Evolutionary conservation across 1,284 basidiomycete genomes (phyloP), one percentile per base, ranked within the genome.

Genomic region (Irpex sp.): DNA sequence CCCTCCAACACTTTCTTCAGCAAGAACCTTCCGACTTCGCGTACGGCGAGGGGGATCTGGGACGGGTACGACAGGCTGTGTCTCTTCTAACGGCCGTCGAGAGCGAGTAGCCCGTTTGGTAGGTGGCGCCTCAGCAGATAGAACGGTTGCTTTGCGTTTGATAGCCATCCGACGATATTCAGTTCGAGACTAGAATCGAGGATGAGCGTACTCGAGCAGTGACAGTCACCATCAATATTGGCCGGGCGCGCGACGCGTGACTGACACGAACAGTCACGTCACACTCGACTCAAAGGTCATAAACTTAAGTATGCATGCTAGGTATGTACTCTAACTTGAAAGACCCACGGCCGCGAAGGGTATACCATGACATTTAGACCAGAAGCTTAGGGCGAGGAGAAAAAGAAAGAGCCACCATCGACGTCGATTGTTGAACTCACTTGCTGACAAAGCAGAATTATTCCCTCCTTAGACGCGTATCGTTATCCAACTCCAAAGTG

Each of bases 101-200:
- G 58, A 63, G 19, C 66, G 62, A 5, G 63, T 61, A 26, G 47
- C 53, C 21, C 66, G 62, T 39, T 68, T 68, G 3, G 61, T 21
- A 9, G 66, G 66, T 33, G 61, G 66, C 13, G 53, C 60, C 9
- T 51, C 33, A 17, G 39, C 36, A 13, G 31, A 9, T 26, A 55
- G 46, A 8, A 53, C 33, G 11, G 60, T 15, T 8, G 62, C 65
- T 60, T 69, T 69, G 35, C 68, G 66, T 58, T 69, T 69, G 9
- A 64, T 61, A 43, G 67, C 62, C 67, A 68, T 68, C 31, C 39
- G 1, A 19, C 36, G 17, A 17, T 17, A 4, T 17, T 50, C 36
- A 53, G 26, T 21, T 51, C 0, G 43, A 37, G 39, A 17, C 9
- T 19, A 53, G 5, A 21, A 37, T 59, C 9, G 43, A 33, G 19